Evolutionary conservation across 768 basidiomycete genomes (phyloP), one percentile per base, ranked within the genome.

Genomic region (Hericium coralloides): DNA sequence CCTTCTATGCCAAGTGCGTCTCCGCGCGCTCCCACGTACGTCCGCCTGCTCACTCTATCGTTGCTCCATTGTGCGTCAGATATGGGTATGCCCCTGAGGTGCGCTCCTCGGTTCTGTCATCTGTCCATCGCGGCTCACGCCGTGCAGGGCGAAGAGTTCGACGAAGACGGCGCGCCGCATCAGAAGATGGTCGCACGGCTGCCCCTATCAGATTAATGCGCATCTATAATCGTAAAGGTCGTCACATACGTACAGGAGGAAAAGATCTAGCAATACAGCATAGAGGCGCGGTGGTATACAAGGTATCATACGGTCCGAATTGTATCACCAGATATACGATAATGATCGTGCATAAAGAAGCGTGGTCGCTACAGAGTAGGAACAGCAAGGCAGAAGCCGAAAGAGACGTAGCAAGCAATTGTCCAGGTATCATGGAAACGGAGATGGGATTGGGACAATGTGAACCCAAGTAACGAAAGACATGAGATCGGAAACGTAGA

Each of bases 91-190:
- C 72, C 62, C 70, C 79, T 45, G 79, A 87, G 79, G 89, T 87
- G 69, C 69, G 77, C 65, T 55, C 50, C 52, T 50, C 10, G 31
- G 22, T 48, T 47, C 38, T 54, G 59, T 63, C 53, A 58, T 45
- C 60, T 57, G 38, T 38, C 38, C 18, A 25, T 25, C 55, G 59
- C 38, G 54, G 25, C 53, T 51, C 43, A 14, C 43, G 20, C 50
- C 52, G 53, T 38, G 60, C 57, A 90, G 84, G 86, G 85, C 60
- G 77, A 78, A 23, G 79, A 82, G 68, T 90, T 88, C 72, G 86
- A 87, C 70, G 88, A 85, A 72, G 91, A 87, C 56, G 90, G 89
- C 36, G 89, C 81, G 65, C 89, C 87, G 57, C 90, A 93, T 78
- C 89, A 92, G 68, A 84, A 82, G 71, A 89, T 92, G 89, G 76